These are phyloP conservation scores for Glonium stellatum DNA, from an alignment of 495 filamentous ascomycete species.

Conservation along the genomic window DNA sequence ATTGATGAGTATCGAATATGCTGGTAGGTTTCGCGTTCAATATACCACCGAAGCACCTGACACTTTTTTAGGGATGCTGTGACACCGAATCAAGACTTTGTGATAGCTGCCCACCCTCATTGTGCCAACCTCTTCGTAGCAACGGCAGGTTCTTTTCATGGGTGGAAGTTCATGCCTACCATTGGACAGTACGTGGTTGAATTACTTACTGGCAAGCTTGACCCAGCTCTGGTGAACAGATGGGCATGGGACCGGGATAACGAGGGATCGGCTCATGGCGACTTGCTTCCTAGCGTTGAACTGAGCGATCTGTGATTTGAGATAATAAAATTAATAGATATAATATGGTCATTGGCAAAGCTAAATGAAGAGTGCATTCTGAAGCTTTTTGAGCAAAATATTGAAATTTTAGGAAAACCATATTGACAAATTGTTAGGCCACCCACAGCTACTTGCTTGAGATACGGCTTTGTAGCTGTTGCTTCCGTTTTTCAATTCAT, in stretches of 20 bases:
- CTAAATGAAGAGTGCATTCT: too few relatives aligned
- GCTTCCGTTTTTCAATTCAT: too few relatives aligned
- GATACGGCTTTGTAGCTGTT: too few relatives aligned
- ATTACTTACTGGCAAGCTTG: slow-evolving; percentile 34
- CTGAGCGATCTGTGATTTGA: too few relatives aligned
- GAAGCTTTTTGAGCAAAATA: too few relatives aligned
- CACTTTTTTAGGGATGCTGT: slow-evolving; percentile 27
- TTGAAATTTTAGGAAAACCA: too few relatives aligned
- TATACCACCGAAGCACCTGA: too few relatives aligned
- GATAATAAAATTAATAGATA: too few relatives aligned
- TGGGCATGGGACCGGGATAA: slow-evolving; percentile 31
- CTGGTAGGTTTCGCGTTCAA: too few relatives aligned
- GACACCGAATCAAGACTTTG: slow-evolving; percentile 19
- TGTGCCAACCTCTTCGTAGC: slow-evolving; percentile 39
- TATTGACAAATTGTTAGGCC: too few relatives aligned
- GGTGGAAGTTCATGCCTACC: slow-evolving; percentile 45
- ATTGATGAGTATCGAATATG: slow-evolving; percentile 43
- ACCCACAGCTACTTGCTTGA: too few relatives aligned
- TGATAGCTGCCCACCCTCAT: slow-evolving; percentile 22
- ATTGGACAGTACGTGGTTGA: slow-evolving; percentile 41
- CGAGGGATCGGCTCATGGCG: neutral
- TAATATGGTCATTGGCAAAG: too few relatives aligned
- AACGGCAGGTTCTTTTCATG: slow-evolving; percentile 42
- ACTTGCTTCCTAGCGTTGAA: neutral
- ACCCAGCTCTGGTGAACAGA: slow-evolving; percentile 32